Evolutionary conservation across 2,329 filamentous ascomycete species (phyloP).

Genomic region (Tothia fuscella): DNA sequence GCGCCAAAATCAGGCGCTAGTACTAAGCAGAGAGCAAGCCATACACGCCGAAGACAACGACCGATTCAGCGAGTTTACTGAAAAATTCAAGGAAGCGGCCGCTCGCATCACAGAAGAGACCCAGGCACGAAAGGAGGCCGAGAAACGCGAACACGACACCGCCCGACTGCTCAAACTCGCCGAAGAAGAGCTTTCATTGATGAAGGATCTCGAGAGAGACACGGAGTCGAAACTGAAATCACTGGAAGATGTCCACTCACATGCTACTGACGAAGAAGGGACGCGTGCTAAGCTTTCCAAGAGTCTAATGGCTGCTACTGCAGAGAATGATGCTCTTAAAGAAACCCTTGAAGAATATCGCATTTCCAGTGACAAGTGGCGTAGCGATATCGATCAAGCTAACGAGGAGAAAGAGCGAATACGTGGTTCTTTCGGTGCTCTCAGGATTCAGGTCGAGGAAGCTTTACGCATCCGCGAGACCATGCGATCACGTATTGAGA

Average conservation of each 20-base stretch:
- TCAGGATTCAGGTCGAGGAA: constrained; percentile 72
- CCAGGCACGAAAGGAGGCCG: constrained; percentile 29
- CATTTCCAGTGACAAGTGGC: constrained; percentile 46
- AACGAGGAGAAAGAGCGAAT: constrained; percentile 59
- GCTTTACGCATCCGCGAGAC: constrained; percentile 72
- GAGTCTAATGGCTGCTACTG: constrained; percentile 40
- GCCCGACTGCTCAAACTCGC: constrained; percentile 34
- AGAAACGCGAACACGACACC: constrained; percentile 33
- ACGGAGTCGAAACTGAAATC: constrained; percentile 30
- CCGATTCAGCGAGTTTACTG: constrained; percentile 25
- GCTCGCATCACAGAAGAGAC: constrained; percentile 27
- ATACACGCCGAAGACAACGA: constrained; percentile 21
- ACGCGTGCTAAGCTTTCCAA: constrained; percentile 37
- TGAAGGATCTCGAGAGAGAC: constrained; percentile 31
- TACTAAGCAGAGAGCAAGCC: constrained; percentile 25
- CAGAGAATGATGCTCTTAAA: constrained; percentile 49
- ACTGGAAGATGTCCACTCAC: constrained; percentile 19
- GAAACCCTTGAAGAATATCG: constrained; percentile 54
- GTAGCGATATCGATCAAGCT: constrained; percentile 44
- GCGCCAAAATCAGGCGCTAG: constrained; percentile 15
- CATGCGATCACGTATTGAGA: constrained; percentile 74
- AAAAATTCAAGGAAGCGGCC: constrained; percentile 23
- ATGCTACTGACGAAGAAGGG: constrained; percentile 20
- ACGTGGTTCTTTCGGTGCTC: constrained; percentile 57
- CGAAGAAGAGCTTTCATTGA: constrained; percentile 36